Percentiles rank a stretch among this genome's conserved stretches.
phyloP scores from a whole-genome alignment of 2,329 filamentous ascomycete genomes.

The Arthrobotrys conoides region DNA sequence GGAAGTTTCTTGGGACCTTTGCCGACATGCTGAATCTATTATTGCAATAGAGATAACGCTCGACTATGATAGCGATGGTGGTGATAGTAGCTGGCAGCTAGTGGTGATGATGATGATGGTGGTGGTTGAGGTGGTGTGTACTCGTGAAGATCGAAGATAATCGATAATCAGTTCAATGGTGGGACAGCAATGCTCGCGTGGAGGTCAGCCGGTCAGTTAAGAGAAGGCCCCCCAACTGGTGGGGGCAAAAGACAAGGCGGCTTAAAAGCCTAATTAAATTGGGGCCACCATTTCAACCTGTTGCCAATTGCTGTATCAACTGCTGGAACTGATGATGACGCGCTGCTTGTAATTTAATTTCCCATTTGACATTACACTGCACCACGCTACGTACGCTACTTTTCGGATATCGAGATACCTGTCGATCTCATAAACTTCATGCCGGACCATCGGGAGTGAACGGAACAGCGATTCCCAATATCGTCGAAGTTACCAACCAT shows the following conservation, averaged over 20 bases:
- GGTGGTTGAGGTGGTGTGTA: not conserved
- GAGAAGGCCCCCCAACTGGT: no score
- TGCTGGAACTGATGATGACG: conserved; percentile 16
- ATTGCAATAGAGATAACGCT: no score
- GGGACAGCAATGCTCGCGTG: conserved; percentile 36
- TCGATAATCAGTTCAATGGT: no score
- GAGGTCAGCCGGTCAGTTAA: not conserved
- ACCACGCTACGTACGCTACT: not conserved
- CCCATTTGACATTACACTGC: not conserved
- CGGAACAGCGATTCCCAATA: not conserved
- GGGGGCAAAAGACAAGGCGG: conserved; percentile 11
- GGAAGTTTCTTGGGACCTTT: conserved; percentile 94
- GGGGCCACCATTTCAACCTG: conserved; percentile 43
- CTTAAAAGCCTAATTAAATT: conserved; percentile 59
- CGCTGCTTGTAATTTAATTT: conserved; percentile 25
- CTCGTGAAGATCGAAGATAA: no score
- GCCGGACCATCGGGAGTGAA: not conserved
- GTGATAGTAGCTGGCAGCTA: no score
- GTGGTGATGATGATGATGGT: not conserved
- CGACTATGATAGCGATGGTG: not conserved
- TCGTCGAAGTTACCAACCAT: no score
- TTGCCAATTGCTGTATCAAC: no score
- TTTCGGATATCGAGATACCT: not conserved
- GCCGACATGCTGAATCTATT: conserved; percentile 67
- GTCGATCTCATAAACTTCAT: conserved; percentile 11